Evolutionary conservation across 805 yeast species (phyloP).

Genomic region (Candida quercuum): DNA sequence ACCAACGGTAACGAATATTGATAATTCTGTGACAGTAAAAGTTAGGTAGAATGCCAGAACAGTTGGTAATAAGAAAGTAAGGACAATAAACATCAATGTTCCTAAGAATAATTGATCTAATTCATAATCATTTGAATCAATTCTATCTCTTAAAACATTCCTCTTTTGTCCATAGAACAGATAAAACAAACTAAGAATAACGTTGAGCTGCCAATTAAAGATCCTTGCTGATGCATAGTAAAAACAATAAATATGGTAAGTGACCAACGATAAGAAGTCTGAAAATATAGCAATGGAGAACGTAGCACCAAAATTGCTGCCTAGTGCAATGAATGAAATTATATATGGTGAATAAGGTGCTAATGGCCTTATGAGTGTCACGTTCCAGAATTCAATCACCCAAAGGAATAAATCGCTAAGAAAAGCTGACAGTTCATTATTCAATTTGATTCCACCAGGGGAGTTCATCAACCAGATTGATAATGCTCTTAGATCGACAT

Average conservation of each 20-base stretch:
- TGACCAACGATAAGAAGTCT: conserved; percentile 58
- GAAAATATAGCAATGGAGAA: conserved; percentile 59
- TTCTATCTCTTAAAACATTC: conserved; percentile 77
- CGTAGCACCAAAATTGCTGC: conserved; percentile 53
- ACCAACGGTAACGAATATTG: conserved; percentile 43
- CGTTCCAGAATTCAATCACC: conserved; percentile 69
- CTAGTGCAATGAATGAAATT: conserved; percentile 35
- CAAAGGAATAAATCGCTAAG: conserved; percentile 83
- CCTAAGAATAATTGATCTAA: conserved; percentile 86
- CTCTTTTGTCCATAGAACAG: conserved; percentile 86
- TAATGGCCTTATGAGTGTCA: conserved; percentile 21
- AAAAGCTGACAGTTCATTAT: conserved; percentile 78
- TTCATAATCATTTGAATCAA: conserved; percentile 80
- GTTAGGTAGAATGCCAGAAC: conserved; percentile 76
- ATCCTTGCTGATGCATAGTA: conserved; percentile 75
- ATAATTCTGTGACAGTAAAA: conserved; percentile 57
- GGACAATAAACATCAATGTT: conserved; percentile 77
- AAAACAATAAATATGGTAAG: conserved; percentile 72
- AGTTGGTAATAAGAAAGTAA: conserved; percentile 79
- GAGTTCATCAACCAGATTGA: conserved; percentile 77
- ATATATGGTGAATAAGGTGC: conserved; percentile 25
- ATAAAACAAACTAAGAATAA: conserved; percentile 69
- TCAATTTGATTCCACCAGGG: conserved; percentile 92
- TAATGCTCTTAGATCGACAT: conserved; percentile 38
- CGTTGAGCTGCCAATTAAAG: conserved; percentile 67